These are phyloP conservation scores for Pseudoscleropodium purum DNA, from an alignment of 225 moss, liverwort and hornwort species.

Conservation along the genomic window DNA sequence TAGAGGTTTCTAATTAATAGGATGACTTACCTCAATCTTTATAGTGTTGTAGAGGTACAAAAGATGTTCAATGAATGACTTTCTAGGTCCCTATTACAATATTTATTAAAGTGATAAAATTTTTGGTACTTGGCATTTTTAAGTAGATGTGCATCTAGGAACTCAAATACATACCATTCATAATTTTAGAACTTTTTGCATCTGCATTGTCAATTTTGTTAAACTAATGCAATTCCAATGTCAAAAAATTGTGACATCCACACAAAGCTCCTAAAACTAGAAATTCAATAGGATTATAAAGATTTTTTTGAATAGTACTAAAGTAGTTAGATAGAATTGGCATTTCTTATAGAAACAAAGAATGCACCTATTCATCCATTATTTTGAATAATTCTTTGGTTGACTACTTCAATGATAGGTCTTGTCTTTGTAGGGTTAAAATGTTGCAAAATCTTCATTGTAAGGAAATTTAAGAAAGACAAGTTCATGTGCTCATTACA, in stretches of 20 bases:
- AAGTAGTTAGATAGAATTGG: background rate
- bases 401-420: background rate
- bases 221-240: background rate
- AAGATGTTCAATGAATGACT: background rate
- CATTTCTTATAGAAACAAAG: background rate
- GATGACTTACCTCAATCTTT: background rate
- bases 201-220: background rate
- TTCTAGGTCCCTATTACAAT: background rate
- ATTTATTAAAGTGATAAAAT: background rate
- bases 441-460: background rate
- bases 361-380: background rate
- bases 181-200: background rate
- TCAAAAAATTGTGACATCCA: background rate
- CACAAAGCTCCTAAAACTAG: background rate
- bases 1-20: background rate
- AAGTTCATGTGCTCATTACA: background rate
- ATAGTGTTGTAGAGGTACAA: fast-evolving
- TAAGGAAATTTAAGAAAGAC: background rate
- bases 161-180: background rate
- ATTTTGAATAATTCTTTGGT: background rate
- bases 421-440: background rate
- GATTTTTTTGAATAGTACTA: background rate
- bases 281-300: background rate
- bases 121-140: background rate
- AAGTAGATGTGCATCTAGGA: fast-evolving